phyloP scores from a whole-genome alignment of 176 grass and related monocot genomes.

The Cenchrus fungigraminus region DNA sequence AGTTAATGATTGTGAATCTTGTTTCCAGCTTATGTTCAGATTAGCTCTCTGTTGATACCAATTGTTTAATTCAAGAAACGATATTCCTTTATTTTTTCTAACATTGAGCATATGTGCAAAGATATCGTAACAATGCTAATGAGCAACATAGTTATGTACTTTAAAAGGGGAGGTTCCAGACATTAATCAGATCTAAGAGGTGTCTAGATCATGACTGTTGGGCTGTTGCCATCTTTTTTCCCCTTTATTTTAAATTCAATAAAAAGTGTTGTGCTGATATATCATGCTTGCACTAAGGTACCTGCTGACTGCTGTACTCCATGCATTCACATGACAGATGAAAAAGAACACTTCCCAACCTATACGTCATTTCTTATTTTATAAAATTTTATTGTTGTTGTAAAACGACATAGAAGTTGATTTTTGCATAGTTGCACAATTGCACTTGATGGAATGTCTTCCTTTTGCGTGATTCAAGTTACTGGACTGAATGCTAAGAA shows the following conservation, averaged over 20 bases:
- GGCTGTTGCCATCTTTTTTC: background rate
- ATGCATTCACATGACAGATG: background rate
- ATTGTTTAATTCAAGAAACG: constrained; percentile 22
- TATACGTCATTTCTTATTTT: background rate
- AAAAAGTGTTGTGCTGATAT: background rate
- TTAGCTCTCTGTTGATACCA: background rate
- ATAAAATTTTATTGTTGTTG: background rate
- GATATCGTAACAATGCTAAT: constrained; percentile 1
- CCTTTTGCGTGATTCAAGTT: background rate
- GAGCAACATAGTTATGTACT: constrained; percentile 1
- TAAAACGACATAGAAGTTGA: background rate
- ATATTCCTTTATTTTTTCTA: background rate
- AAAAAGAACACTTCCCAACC: background rate
- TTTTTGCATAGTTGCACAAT: background rate
- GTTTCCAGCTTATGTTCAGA: background rate
- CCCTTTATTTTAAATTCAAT: background rate
- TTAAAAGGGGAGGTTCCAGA: constrained; percentile 1
- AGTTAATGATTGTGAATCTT: constrained; percentile 37
- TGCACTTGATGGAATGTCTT: background rate
- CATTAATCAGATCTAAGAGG: background rate
- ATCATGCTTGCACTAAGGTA: constrained; percentile 6
- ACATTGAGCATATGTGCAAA: constrained; percentile 15
- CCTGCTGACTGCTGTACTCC: background rate
- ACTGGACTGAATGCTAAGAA: background rate
- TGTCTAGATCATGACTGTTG: background rate